A percentile compares a stretch with the other conserved stretches of the same genome.
These are phyloP conservation scores for Cutaneotrichosporon cavernicola DNA, from an alignment of 1,284 basidiomycete genomes.

Conservation along the genomic window DNA sequence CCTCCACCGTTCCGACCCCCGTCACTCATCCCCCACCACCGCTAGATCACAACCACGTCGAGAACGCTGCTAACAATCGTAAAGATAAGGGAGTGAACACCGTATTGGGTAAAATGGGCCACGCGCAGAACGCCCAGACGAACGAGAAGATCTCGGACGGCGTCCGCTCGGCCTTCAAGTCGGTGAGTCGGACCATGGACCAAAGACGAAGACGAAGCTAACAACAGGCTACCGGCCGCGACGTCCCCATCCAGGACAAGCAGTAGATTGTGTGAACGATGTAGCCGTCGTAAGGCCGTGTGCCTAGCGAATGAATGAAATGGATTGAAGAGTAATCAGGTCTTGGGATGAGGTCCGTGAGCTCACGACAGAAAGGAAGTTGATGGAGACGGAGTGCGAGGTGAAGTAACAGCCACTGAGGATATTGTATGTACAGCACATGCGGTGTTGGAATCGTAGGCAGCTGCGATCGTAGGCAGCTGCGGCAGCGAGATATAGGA, in stretches of 20 bases:
- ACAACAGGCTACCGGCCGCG: constrained; percentile 41
- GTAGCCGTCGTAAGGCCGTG: neutral
- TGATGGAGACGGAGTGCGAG: no score
- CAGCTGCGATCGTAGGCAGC: no score
- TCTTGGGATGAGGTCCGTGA: no score
- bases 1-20: no score
- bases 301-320: no score
- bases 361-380: no score
- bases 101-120: constrained; percentile 41
- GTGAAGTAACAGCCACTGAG: no score
- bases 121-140: constrained; percentile 44
- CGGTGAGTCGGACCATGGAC: constrained; percentile 20
- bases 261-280: constrained; percentile 3
- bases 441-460: no score
- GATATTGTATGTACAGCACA: no score
- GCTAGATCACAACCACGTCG: constrained; percentile 28
- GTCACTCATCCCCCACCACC: constrained; percentile 17
- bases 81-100: constrained; percentile 49
- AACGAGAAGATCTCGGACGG: constrained; percentile 56
- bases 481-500: no score
- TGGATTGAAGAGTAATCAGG: no score
- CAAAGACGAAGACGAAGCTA: neutral
- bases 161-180: constrained; percentile 51
- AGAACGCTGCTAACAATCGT: neutral
- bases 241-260: constrained; percentile 46